phyloP scores from a whole-genome alignment of 192 early-diverging fungal genomes.

The Allomyces macrogynus region DNA sequence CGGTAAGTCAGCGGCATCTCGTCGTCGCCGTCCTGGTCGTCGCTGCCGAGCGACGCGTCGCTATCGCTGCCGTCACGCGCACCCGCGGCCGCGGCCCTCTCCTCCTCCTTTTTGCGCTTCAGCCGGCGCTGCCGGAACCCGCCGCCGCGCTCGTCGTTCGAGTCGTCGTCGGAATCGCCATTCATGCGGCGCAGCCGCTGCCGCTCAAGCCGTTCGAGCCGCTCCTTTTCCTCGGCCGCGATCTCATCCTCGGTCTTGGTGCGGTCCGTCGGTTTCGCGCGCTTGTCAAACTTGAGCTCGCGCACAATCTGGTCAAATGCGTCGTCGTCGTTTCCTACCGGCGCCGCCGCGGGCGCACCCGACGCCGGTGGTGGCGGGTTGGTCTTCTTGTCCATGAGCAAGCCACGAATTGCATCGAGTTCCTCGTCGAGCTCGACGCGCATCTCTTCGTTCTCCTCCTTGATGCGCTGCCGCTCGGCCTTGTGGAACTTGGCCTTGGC shows the following conservation, averaged over 20 bases:
- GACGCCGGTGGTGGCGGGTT: conserved; percentile 19
- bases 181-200: conserved; percentile 65
- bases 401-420: conserved; percentile 54
- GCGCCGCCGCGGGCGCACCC: conserved; percentile 11
- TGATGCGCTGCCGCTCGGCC: conserved; percentile 67
- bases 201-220: conserved; percentile 71
- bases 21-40: too few relatives aligned
- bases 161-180: conserved; percentile 14
- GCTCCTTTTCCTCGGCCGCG: conserved; percentile 59
- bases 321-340: conserved; percentile 19
- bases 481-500: conserved; percentile 93
- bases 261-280: conserved; percentile 72
- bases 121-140: conserved; percentile 11
- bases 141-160: conserved; percentile 4
- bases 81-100: conserved; percentile 1
- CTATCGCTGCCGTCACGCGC: conserved; percentile 18
- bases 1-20: conserved; percentile 20
- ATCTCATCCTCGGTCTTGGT: conserved; percentile 86
- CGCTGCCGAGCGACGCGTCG: too few relatives aligned
- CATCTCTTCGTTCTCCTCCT: conserved; percentile 66
- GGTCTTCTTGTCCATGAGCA: conserved; percentile 32
- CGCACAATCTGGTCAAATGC: conserved; percentile 69
- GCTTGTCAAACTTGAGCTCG: conserved; percentile 62
- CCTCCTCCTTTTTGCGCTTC: conserved; percentile 2
- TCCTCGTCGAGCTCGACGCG: conserved; percentile 75